Evolutionary conservation across 2,329 filamentous ascomycete genomes (phyloP).

Genomic region (Aspergillus spinulosporus): DNA sequence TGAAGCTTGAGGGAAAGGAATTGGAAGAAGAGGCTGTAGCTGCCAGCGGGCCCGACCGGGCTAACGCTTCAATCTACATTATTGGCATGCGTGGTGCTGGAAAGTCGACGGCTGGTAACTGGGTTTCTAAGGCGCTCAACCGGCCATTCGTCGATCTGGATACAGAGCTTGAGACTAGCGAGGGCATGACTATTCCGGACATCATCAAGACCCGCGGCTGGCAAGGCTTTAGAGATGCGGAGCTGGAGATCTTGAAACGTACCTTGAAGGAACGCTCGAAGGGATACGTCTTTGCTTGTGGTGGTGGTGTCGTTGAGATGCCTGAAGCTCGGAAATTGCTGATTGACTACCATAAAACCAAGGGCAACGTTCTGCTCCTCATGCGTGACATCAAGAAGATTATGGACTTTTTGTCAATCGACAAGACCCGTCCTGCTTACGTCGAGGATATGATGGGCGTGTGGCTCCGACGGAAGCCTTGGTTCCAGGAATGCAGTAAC

Average conservation of each 20-base stretch:
- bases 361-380: slow-evolving; percentile 82
- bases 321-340: slow-evolving; percentile 76
- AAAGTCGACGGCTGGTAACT: slow-evolving; percentile 89
- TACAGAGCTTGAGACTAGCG: slow-evolving; percentile 73
- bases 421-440: slow-evolving; percentile 90
- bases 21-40: slow-evolving; percentile 42
- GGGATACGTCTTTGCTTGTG: slow-evolving; percentile 86
- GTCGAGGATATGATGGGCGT: slow-evolving; percentile 89
- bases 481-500: slow-evolving; percentile 92
- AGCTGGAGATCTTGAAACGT: slow-evolving; percentile 71
- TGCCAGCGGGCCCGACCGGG: slow-evolving; percentile 41
- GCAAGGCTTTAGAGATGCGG: slow-evolving; percentile 81
- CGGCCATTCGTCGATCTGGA: slow-evolving; percentile 85
- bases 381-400: slow-evolving; percentile 85
- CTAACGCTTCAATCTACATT: slow-evolving; percentile 74
- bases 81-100: slow-evolving; percentile 97
- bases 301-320: slow-evolving; percentile 88
- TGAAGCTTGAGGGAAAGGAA: slow-evolving; percentile 74
- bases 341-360: slow-evolving; percentile 67
- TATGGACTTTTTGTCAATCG: slow-evolving; percentile 81
- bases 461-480: slow-evolving; percentile 83
- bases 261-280: slow-evolving; percentile 72
- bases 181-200: slow-evolving; percentile 77
- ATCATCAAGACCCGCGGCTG: slow-evolving; percentile 78
- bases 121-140: slow-evolving; percentile 74